A percentile compares a stretch with the other conserved stretches of the same genome.
phyloP scores from a whole-genome alignment of 768 basidiomycete species.

The Omphalotus guepiniiformis region DNA sequence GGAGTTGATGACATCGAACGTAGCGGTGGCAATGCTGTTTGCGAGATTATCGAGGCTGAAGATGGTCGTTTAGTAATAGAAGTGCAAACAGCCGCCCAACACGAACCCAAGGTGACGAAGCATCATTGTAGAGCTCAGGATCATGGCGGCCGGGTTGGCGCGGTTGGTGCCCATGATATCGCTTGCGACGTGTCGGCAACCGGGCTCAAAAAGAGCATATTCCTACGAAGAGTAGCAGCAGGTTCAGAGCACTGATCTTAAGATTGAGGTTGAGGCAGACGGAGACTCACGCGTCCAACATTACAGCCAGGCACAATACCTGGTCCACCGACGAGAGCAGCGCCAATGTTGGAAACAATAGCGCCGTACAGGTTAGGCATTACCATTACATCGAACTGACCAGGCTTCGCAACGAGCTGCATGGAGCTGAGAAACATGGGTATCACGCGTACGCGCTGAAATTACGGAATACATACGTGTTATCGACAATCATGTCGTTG shows the following conservation, averaged over 20 bases:
- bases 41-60: conserved; percentile 86
- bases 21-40: conserved; percentile 88
- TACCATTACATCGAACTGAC: conserved; percentile 99
- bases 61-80: conserved; percentile 15
- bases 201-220: conserved; percentile 97
- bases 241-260: conserved; percentile 7
- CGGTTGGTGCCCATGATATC: conserved; percentile 97
- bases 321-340: conserved; percentile 96
- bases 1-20: conserved; percentile 87
- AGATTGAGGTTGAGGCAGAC: too few species aligned
- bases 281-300: conserved; percentile 74
- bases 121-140: conserved; percentile 97
- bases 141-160: conserved; percentile 97
- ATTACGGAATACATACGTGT: conserved; percentile 59
- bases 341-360: conserved; percentile 97
- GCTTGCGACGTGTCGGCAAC: conserved; percentile 91
- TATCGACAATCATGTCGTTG: conserved; percentile 99
- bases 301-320: conserved; percentile 98
- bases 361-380: conserved; percentile 98
- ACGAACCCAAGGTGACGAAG: conserved; percentile 90
- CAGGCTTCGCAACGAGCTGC: conserved; percentile 96
- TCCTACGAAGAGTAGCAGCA: conserved; percentile 45
- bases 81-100: conserved; percentile 4
- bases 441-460: neutral
- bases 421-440: conserved; percentile 69